These are phyloP conservation scores for Posidonia oceanica DNA, from an alignment of 116 monocot genomes.

Conservation along the genomic window DNA sequence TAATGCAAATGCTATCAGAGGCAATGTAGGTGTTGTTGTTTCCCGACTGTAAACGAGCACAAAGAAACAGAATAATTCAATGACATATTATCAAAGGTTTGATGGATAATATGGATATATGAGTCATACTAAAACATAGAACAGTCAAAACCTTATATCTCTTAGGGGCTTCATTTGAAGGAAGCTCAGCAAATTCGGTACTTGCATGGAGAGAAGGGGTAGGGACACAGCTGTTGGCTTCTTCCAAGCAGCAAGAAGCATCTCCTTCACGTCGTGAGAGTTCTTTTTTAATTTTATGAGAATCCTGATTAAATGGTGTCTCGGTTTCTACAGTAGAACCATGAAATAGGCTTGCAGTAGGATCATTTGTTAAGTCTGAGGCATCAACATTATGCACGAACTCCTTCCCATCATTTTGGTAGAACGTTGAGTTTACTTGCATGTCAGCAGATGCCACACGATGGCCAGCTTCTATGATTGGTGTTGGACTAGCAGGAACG, in stretches of 20 bases:
- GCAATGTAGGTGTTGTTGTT: conserved; percentile 13
- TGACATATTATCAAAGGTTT: background rate
- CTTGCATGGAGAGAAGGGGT: conserved; percentile 2
- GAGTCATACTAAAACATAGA: background rate
- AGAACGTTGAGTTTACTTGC: conserved; percentile 16
- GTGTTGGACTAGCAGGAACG: conserved; percentile 11
- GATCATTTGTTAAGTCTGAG: conserved; percentile 17
- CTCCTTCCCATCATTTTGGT: conserved; percentile 20
- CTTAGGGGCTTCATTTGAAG: conserved; percentile 10
- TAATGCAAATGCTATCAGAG: conserved; percentile 6
- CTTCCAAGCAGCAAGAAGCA: conserved; percentile 6
- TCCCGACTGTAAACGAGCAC: conserved; percentile 29
- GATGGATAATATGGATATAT: background rate
- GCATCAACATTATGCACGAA: conserved; percentile 8
- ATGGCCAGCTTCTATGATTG: conserved; percentile 13
- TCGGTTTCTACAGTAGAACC: conserved; percentile 9
- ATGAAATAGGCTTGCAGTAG: conserved; percentile 12
- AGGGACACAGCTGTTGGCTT: background rate
- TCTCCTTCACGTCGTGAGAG: conserved; percentile 12
- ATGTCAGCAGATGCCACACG: conserved; percentile 10
- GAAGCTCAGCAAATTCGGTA: conserved; percentile 14
- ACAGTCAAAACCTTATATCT: conserved; percentile 25
- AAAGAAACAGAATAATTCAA: background rate
- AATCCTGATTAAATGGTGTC: conserved; percentile 4
- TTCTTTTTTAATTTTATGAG: conserved; percentile 25